A percentile compares a stretch with the other conserved stretches of the same genome.
Conservation (phyloP, 371 early-diverging fungal species). For the Coemansia sp. region DNA sequence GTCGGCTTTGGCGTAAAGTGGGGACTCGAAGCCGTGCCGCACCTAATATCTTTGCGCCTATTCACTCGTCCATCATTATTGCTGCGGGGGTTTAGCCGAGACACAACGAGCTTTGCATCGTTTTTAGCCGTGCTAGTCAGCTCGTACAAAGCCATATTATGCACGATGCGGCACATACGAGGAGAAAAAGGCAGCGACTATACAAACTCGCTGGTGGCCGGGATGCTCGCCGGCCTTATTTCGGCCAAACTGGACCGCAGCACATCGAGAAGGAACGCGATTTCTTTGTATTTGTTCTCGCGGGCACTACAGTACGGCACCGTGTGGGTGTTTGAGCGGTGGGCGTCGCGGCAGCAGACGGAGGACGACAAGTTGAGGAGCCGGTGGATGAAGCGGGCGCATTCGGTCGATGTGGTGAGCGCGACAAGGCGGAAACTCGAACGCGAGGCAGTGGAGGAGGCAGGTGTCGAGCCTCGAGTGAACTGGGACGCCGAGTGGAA, state of each 20-base stretch:
- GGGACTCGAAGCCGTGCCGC: slow-evolving; percentile 68
- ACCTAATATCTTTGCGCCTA: slow-evolving; percentile 63
- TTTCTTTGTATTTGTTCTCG: slow-evolving; percentile 76
- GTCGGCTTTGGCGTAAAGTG: slow-evolving; percentile 74
- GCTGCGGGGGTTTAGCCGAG: slow-evolving; percentile 62
- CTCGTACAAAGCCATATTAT: slow-evolving; percentile 75
- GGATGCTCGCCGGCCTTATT: slow-evolving; percentile 67
- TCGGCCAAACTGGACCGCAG: slow-evolving; percentile 70
- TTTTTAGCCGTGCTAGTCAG: slow-evolving; percentile 78
- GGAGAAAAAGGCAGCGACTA: slow-evolving; percentile 57
- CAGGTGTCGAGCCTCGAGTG: neutral
- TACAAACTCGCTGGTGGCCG: slow-evolving; percentile 75
- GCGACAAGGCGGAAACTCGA: neutral
- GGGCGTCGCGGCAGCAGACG: slow-evolving; percentile 40
- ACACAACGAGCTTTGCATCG: slow-evolving; percentile 77
- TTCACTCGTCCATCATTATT: slow-evolving; percentile 63
- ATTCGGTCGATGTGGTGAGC: slow-evolving; percentile 15
- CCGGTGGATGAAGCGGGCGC: slow-evolving; percentile 32
- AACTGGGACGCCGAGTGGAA: neutral
- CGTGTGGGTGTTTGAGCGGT: slow-evolving; percentile 65
- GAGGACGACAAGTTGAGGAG: slow-evolving; percentile 27
- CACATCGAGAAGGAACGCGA: slow-evolving; percentile 66
- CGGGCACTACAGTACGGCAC: slow-evolving; percentile 73
- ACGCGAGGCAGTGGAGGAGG: neutral
- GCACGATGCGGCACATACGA: slow-evolving; percentile 62